phyloP scores from a whole-genome alignment of 768 basidiomycete species.

The Mycena maculata region DNA sequence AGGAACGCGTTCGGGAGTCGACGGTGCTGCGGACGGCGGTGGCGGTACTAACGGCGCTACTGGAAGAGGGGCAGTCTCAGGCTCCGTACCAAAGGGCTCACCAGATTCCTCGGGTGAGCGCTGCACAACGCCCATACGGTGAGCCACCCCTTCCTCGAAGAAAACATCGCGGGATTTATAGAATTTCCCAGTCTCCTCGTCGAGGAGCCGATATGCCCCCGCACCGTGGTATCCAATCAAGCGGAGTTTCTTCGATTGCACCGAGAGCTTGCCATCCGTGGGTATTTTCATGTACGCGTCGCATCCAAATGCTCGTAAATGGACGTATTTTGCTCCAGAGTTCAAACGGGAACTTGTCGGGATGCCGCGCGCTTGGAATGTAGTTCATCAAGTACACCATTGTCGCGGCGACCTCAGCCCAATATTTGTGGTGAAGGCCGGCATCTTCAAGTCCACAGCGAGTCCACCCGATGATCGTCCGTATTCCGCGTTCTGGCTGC shows the following conservation, averaged over 20 bases:
- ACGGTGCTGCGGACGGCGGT: not conserved
- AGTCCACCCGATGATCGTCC: not conserved
- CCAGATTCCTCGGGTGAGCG: not conserved
- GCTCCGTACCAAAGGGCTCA: not conserved
- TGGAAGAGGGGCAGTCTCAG: not conserved
- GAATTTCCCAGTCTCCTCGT: not conserved
- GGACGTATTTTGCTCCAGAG: not conserved
- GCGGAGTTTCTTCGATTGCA: not conserved
- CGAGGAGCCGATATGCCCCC: not conserved
- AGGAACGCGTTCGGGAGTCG: not conserved
- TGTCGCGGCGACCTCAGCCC: slow-evolving; percentile 21
- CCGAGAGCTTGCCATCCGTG: not conserved
- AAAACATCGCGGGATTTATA: slow-evolving; percentile 2
- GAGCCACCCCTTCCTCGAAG: not conserved
- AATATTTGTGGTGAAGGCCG: slow-evolving; percentile 18
- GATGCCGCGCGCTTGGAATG: not conserved
- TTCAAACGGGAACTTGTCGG: not conserved
- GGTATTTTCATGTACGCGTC: slow-evolving; percentile 36
- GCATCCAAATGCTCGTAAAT: slow-evolving; percentile 39
- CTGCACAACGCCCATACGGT: not conserved
- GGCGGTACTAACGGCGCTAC: no score
- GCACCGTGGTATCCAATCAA: not conserved
- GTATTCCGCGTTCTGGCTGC: slow-evolving; percentile 18
- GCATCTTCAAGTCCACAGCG: slow-evolving; percentile 14
- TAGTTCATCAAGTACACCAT: not conserved